phyloP scores from a whole-genome alignment of 306 rosid genomes.

The Sphenostylis stenocarpa region DNA sequence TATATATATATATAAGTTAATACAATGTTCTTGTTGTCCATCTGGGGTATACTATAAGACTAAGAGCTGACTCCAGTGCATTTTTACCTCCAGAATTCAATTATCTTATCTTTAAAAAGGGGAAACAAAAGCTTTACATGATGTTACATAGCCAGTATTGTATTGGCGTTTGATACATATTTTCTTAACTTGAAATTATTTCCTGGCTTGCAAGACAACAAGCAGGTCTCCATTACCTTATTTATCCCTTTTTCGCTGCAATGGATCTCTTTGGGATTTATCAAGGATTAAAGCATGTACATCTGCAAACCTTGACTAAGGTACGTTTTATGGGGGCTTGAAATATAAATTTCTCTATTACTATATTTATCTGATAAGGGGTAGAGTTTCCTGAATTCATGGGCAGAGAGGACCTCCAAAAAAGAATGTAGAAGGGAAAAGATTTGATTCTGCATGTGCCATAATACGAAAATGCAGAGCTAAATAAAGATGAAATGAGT shows the following conservation, averaged over 20 bases:
- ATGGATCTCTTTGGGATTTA: constrained; percentile 87
- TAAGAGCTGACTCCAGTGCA: not conserved
- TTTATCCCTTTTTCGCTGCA: constrained; percentile 77
- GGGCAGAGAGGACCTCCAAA: not conserved
- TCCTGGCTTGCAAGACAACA: constrained; percentile 52
- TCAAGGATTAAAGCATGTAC: constrained; percentile 82
- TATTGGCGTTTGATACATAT: not conserved
- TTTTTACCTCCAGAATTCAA: not conserved
- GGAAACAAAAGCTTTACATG: not conserved
- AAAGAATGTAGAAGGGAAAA: not conserved
- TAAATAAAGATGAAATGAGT: not conserved
- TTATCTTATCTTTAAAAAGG: not conserved
- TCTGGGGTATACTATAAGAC: too few relatives aligned
- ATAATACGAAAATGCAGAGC: not conserved
- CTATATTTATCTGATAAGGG: too few relatives aligned
- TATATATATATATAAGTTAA: not conserved
- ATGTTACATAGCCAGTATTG: not conserved
- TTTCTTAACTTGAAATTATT: constrained; percentile 40
- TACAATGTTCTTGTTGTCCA: too few relatives aligned
- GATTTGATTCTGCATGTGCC: not conserved
- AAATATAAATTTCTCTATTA: not conserved
- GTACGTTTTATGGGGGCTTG: constrained; percentile 47
- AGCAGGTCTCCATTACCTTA: constrained; percentile 58
- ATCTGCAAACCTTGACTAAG: constrained; percentile 87
- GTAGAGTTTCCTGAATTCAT: not conserved